These are phyloP conservation scores for Kodamaea leandrae DNA, from an alignment of 805 yeast genomes.

Conservation along the genomic window DNA sequence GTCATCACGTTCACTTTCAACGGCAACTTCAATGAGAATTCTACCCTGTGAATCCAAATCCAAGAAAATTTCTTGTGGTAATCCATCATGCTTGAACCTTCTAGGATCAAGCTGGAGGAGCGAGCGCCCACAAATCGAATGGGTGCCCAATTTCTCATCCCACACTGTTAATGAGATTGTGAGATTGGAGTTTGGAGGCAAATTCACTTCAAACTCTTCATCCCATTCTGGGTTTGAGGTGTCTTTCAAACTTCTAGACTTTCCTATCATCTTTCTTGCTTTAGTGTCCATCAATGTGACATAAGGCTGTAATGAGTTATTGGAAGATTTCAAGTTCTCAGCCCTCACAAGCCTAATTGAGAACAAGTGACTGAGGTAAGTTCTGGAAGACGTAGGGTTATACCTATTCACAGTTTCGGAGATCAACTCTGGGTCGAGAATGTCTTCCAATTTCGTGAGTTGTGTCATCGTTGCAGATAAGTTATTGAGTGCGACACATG, in stretches of 20 bases:
- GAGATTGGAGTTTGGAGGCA: conserved; percentile 39
- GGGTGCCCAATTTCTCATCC: conserved; percentile 59
- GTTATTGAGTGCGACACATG: conserved; percentile 78
- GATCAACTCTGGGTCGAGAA: conserved; percentile 56
- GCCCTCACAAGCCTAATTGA: conserved; percentile 63
- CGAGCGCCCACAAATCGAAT: conserved; percentile 66
- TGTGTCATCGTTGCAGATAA: conserved; percentile 51
- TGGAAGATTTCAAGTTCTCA: conserved; percentile 49
- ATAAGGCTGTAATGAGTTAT: conserved; percentile 47
- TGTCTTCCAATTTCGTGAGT: conserved; percentile 51
- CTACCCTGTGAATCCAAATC: conserved; percentile 70
- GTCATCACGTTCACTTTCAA: conserved; percentile 78
- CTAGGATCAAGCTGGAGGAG: conserved; percentile 59
- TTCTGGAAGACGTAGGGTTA: conserved; percentile 31
- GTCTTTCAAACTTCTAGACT: conserved; percentile 62
- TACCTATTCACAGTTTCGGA: conserved; percentile 38
- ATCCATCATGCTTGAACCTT: conserved; percentile 62
- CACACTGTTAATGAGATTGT: conserved; percentile 63
- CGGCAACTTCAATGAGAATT: conserved; percentile 61
- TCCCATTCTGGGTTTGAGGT: conserved; percentile 79
- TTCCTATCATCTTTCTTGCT: conserved; percentile 56
- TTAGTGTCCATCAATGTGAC: conserved; percentile 61
- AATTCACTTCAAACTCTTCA: conserved; percentile 69
- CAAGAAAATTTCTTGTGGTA: conserved; percentile 57
- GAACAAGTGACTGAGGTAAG: conserved; percentile 52